A percentile compares a stretch with the other conserved stretches of the same genome.
Evolutionary conservation across 2,329 filamentous ascomycete species (phyloP).

Genomic region (Monosporascus sp.): DNA sequence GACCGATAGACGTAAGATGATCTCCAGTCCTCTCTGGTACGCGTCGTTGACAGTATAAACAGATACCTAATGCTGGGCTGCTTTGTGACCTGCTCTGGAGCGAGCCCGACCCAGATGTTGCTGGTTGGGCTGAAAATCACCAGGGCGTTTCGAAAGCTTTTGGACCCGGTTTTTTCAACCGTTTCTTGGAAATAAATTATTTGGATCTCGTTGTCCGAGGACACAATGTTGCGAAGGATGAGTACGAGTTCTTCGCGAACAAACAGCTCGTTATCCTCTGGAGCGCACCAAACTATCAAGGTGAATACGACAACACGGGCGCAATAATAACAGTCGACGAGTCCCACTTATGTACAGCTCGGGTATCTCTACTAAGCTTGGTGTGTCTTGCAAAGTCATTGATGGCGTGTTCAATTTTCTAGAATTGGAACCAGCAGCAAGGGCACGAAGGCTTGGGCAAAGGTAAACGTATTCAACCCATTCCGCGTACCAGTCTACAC

Average conservation of each 20-base stretch:
- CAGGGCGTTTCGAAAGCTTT: conserved; percentile 96
- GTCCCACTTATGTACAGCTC: conserved; percentile 96
- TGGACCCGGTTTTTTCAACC: conserved; percentile 90
- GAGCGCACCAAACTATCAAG: conserved; percentile 97
- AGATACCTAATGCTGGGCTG: conserved; percentile 97
- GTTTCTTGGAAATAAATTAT: conserved; percentile 97
- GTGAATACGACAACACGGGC: conserved; percentile 98
- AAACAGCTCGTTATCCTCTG: conserved; percentile 95
- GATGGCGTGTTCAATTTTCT: conserved; percentile 1
- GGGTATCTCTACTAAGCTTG: conserved; percentile 51
- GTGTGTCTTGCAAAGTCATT: no score
- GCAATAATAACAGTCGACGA: conserved; percentile 99
- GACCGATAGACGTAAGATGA: conserved; percentile 87
- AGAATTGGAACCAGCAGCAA: conserved; percentile 99
- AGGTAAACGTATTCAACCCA: no score
- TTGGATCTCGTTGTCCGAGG: conserved; percentile 99
- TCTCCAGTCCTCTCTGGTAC: background rate
- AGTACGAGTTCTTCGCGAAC: conserved; percentile 99
- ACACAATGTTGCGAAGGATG: conserved; percentile 97
- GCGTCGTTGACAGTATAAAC: conserved; percentile 19
- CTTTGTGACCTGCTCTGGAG: conserved; percentile 98
- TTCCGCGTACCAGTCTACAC: no score
- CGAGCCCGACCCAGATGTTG: conserved; percentile 98
- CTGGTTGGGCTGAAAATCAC: conserved; percentile 99
- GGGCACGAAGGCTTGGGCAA: conserved; percentile 96